Base-by-base conservation (phyloP, 2,329 filamentous ascomycete genomes). In the Penicillium sp. region DNA sequence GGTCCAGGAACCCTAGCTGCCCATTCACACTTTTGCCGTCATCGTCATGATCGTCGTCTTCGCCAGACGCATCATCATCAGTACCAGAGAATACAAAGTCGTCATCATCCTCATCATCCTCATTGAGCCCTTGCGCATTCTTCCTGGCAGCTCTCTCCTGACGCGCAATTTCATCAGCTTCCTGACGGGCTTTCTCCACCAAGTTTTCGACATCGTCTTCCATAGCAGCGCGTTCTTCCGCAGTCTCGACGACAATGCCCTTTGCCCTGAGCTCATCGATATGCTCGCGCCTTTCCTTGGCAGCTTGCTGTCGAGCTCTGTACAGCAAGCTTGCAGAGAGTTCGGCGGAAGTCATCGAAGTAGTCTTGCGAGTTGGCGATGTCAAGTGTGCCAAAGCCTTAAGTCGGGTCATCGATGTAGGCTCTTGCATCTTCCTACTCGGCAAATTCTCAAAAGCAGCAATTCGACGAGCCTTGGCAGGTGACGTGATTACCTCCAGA, bases 191-290 rank as follows among this genome's bases (percentile, higher is more conserved):
- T 61, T 86, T 90, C 42, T 92, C 86, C 24, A 97, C 81, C 52
- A 97, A 80, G 62, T 96, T 87, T 60, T 97, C 93, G 10, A 95
- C 83, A 51, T 91, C 83, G 49, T 87, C 83, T 68, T 89, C 82
- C 66, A 95, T 87, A 29, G 82, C 81, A 64, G 91, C 87, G 18
- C 88, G 83, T 67, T 98, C 91, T 69, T 96, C 92, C 2, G 85
- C 82, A 0, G 88, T 95, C 67, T 91, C 86, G 15, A 97, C 77
- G 23, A 86, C 75, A 24, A 96, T 79, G 6, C 93, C 93, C 69
- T 87, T 89, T 9, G 86, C 84, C 62, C 81, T 83, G 35, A 98
- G 78, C 58, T 84, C 79, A 48, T 89, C 83, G 18, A 97, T 79
- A 47, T 86, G 86, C 58, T 88, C 84, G 52, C 88, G 82, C 46